Percentiles rank a stretch among this genome's conserved stretches.
Conservation (phyloP, 2,329 filamentous ascomycete species). For the Monosporascus sp. region DNA sequence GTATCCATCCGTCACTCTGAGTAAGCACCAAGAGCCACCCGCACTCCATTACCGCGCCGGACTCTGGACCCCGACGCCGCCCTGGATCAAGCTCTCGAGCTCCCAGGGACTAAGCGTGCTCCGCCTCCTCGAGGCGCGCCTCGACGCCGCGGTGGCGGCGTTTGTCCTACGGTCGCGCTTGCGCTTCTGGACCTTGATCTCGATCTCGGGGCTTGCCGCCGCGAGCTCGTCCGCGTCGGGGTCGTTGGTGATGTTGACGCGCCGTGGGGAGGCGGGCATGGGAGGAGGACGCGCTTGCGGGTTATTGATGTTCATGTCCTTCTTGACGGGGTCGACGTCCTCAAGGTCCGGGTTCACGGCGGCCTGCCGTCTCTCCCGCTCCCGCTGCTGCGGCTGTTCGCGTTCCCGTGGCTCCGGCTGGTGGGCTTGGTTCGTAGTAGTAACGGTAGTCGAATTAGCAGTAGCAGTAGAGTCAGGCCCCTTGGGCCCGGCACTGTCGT, state of each 20-base stretch:
- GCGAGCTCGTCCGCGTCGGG: not conserved
- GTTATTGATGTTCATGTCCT: conserved; percentile 1
- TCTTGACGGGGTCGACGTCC: conserved; percentile 23
- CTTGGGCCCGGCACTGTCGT: not conserved
- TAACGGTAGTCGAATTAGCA: conserved; percentile 5
- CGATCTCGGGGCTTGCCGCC: not conserved
- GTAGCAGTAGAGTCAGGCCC: conserved; percentile 24
- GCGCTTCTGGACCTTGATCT: conserved; percentile 33
- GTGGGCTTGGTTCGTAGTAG: not conserved
- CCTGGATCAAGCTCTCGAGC: conserved; percentile 60
- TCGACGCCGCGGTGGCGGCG: conserved; percentile 27
- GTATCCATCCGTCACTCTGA: too few species aligned
- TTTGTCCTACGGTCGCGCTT: conserved; percentile 49
- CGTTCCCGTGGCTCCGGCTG: not conserved
- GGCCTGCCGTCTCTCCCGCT: conserved; percentile 1
- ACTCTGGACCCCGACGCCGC: conserved; percentile 32
- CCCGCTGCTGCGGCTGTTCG: not conserved
- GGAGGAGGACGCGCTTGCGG: not conserved
- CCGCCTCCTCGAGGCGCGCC: conserved; percentile 53
- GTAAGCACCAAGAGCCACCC: too few species aligned
- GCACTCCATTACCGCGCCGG: conserved; percentile 6
- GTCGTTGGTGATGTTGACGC: not conserved
- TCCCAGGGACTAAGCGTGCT: conserved; percentile 75
- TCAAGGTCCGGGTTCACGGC: conserved; percentile 10
- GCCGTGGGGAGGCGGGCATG: not conserved